Evolutionary conservation across 73 alveolate genomes (phyloP).

Genomic region (Uronychia binucleata): DNA sequence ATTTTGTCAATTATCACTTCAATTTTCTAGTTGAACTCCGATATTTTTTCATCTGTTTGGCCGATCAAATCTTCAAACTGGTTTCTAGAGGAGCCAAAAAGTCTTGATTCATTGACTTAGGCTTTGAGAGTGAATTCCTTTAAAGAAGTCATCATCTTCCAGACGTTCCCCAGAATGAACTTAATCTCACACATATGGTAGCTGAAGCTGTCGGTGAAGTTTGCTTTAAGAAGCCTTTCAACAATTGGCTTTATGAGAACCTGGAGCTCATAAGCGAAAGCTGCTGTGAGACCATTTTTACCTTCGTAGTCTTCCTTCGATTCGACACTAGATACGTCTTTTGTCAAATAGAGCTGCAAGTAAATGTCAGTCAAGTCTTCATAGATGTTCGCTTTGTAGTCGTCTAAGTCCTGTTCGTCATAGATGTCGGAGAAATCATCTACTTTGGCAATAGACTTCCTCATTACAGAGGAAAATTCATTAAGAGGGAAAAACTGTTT

Average conservation of each 20-base stretch:
- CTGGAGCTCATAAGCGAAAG: background rate
- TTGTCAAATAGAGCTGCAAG: conserved; percentile 3
- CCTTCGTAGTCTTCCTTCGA: background rate
- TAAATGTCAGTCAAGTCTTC: background rate
- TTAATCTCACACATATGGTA: background rate
- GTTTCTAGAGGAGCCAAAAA: background rate
- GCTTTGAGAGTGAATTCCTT: background rate
- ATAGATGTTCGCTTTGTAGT: background rate
- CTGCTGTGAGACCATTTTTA: too few relatives aligned
- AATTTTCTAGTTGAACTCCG: background rate
- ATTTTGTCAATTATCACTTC: background rate
- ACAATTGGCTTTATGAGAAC: background rate
- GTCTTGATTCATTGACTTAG: background rate
- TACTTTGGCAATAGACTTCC: background rate
- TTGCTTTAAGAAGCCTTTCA: background rate
- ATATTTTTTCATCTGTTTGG: background rate
- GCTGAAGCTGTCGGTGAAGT: background rate
- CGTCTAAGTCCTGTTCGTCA: conserved; percentile 8
- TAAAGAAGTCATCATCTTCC: background rate
- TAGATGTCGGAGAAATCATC: conserved; percentile 3
- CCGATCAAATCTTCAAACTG: background rate
- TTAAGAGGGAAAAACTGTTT: background rate
- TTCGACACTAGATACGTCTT: background rate
- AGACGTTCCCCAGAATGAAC: background rate
- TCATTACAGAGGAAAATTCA: background rate